Conservation (phyloP, 306 rosid species). For the Begonia fuchsioides region DNA sequence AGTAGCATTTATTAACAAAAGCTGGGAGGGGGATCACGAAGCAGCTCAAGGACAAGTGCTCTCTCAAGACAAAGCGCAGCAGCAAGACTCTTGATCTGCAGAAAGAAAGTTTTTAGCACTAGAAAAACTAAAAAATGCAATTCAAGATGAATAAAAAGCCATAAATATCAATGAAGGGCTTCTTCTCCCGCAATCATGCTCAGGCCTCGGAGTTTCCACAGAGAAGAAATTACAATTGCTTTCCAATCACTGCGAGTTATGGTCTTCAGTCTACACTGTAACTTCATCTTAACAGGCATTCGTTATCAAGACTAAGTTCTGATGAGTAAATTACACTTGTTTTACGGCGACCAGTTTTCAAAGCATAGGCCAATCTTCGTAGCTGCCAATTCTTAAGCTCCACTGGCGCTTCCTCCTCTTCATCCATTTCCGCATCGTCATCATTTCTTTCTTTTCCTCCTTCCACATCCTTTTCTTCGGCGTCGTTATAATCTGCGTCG, state of each 20-base stretch:
- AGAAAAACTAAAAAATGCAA: constrained; percentile 4
- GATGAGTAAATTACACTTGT: constrained; percentile 35
- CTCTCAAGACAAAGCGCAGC: constrained; percentile 91
- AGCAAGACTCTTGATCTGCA: constrained; percentile 78
- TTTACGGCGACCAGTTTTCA: constrained; percentile 77
- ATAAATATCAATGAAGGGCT: too few species aligned
- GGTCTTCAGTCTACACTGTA: too few species aligned
- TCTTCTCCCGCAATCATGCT: too few species aligned
- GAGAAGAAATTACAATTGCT: too few species aligned
- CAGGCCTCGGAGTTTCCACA: too few species aligned
- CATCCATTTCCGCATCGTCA: constrained; percentile 5
- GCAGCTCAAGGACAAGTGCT: constrained; percentile 64
- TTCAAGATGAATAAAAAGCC: not conserved
- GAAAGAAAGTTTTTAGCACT: not conserved
- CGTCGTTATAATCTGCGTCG: constrained; percentile 15
- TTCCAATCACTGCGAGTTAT: too few species aligned
- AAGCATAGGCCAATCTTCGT: constrained; percentile 59
- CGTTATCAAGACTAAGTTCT: too few species aligned
- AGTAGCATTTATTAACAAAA: constrained; percentile 64
- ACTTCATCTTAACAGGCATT: too few species aligned
- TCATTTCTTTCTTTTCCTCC: constrained; percentile 9
- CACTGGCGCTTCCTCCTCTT: constrained; percentile 19
- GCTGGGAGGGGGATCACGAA: constrained; percentile 80
- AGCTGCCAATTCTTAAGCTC: constrained; percentile 75
- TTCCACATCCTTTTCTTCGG: constrained; percentile 11